Conservation (phyloP, 148 eudicot genomes). For the Spergularia marina region DNA sequence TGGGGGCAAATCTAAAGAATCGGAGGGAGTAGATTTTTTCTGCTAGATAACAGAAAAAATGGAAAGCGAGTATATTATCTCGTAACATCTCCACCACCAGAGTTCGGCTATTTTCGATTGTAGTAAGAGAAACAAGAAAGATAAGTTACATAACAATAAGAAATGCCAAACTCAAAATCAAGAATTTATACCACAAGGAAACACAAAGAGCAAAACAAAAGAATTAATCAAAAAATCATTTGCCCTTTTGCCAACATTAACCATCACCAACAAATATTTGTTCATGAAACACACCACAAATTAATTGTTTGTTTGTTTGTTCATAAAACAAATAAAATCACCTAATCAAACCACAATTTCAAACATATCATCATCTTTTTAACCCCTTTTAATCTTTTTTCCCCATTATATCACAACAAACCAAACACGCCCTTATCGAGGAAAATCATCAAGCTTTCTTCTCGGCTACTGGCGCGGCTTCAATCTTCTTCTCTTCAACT, state of each 20-base stretch:
- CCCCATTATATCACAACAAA: neutral
- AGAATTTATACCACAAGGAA: neutral
- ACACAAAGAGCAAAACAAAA: neutral
- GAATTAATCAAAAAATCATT: too few relatives aligned
- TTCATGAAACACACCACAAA: conserved; percentile 10
- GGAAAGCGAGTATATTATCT: too few relatives aligned
- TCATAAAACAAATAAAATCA: neutral
- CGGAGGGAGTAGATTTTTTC: too few relatives aligned
- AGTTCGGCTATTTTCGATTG: neutral
- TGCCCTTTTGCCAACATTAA: too few relatives aligned
- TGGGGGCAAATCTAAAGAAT: too few relatives aligned
- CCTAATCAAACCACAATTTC: conserved; percentile 15
- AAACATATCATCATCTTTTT: neutral
- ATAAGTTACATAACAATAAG: neutral
- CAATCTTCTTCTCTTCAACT: conserved; percentile 18
- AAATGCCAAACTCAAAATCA: neutral
- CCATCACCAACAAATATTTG: neutral
- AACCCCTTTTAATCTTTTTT: neutral
- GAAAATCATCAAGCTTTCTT: neutral
- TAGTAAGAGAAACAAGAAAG: neutral
- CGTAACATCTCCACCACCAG: too few relatives aligned
- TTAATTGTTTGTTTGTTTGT: neutral
- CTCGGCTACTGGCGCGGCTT: conserved; percentile 12
- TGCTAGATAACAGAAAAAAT: too few relatives aligned
- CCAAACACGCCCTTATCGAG: neutral